Conservation (phyloP, 495 filamentous ascomycete species). For the Daldinia caldariorum region DNA sequence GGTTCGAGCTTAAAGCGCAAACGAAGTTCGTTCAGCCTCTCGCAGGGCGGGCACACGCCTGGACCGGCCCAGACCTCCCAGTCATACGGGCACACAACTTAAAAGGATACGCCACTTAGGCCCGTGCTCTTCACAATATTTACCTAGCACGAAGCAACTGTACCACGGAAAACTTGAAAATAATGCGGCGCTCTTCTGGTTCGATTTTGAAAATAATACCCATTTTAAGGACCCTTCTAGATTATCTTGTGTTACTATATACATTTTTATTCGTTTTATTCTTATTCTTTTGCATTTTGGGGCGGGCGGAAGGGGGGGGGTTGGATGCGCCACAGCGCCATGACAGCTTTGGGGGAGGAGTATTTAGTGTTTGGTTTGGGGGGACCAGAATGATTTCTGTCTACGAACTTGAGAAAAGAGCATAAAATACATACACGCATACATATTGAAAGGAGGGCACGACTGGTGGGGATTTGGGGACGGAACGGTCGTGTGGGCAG, state of each 20-base stretch:
- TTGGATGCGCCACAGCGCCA: constrained; percentile 32
- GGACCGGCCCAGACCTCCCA: constrained; percentile 43
- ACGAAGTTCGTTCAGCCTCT: constrained; percentile 55
- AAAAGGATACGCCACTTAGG: constrained; percentile 17
- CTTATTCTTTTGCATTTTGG: constrained; percentile 28
- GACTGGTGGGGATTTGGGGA: constrained; percentile 21
- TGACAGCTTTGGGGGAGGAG: constrained; percentile 24
- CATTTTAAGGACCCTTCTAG: constrained; percentile 32
- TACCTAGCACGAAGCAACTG: constrained; percentile 23
- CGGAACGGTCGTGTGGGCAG: constrained; percentile 29
- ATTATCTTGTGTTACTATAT: constrained; percentile 45
- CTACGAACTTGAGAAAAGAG: constrained; percentile 33
- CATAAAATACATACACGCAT: constrained; percentile 33
- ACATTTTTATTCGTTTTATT: constrained; percentile 20
- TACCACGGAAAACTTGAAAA: constrained; percentile 33
- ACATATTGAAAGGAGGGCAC: constrained; percentile 25
- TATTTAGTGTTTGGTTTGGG: constrained; percentile 35
- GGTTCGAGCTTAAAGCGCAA: constrained; percentile 58
- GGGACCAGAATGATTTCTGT: constrained; percentile 40
- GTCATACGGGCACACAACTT: constrained; percentile 46
- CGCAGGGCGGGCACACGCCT: constrained; percentile 42
- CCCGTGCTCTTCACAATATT: constrained; percentile 1
- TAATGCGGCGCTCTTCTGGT: constrained; percentile 30
- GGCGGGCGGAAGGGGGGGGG: too few relatives aligned
- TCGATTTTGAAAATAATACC: constrained; percentile 44